Evolutionary conservation across 148 eudicot genomes (phyloP).

Genomic region (Dianthus caryophyllus): DNA sequence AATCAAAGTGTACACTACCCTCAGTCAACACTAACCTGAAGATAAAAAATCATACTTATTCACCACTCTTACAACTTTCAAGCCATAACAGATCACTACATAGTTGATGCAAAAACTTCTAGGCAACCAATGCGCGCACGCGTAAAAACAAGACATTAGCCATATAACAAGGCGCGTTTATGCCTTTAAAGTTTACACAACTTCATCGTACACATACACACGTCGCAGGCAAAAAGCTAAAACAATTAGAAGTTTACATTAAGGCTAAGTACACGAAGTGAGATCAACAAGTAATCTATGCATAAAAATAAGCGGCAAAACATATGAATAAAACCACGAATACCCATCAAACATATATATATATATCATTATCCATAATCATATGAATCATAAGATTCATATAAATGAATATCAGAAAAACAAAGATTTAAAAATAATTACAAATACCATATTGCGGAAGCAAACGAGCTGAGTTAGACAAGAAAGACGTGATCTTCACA

Average conservation of each 20-base stretch:
- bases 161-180: too few relatives aligned
- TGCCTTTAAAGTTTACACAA: too few relatives aligned
- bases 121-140: too few relatives aligned
- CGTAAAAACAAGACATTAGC: too few relatives aligned
- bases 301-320: neutral
- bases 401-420: too few relatives aligned
- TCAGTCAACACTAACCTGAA: neutral
- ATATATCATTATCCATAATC: neutral
- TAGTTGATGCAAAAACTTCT: neutral
- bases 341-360: neutral
- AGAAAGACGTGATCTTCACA: conserved; percentile 22
- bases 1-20: neutral
- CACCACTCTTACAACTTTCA: neutral
- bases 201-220: too few relatives aligned
- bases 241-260: too few relatives aligned
- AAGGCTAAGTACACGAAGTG: too few relatives aligned
- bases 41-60: neutral
- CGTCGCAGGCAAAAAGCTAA: too few relatives aligned
- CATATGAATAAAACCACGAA: neutral
- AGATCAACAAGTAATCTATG: too few relatives aligned
- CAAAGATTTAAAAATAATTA: neutral
- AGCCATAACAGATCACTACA: neutral
- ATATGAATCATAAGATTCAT: neutral
- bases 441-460: conserved; percentile 20
- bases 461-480: conserved; percentile 22